Percentiles rank a stretch among this genome's conserved stretches.
Evolutionary conservation across 805 yeast genomes (phyloP).

Genomic region (Kodamaea jinghongensis): DNA sequence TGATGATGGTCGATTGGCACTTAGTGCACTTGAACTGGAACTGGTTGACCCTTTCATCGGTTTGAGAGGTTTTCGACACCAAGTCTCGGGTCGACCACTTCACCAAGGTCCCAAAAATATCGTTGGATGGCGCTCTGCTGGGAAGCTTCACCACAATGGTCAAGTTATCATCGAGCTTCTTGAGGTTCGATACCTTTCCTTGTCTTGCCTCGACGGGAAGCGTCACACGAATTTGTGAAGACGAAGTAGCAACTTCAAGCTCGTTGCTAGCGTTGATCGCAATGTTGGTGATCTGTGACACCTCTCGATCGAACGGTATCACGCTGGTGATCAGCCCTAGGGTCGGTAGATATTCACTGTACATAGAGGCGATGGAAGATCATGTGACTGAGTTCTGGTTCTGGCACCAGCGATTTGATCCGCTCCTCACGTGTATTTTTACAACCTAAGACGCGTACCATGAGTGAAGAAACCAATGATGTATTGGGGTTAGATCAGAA

Average conservation of each 20-base stretch:
- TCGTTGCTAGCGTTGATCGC: background rate
- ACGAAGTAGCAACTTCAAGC: background rate
- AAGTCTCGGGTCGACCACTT: constrained; percentile 48
- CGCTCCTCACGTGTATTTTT: no score
- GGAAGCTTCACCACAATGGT: constrained; percentile 6
- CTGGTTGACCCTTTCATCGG: constrained; percentile 8
- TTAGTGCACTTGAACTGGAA: constrained; percentile 31
- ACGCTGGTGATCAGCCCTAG: constrained; percentile 8
- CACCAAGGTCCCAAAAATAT: constrained; percentile 11
- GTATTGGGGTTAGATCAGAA: constrained; percentile 36
- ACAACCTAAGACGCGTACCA: constrained; percentile 3
- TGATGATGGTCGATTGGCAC: constrained; percentile 29
- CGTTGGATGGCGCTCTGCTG: background rate
- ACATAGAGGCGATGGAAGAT: background rate
- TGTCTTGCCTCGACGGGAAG: constrained; percentile 4
- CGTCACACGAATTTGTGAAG: background rate
- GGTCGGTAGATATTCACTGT: constrained; percentile 9
- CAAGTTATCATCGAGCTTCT: constrained; percentile 2
- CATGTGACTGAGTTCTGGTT: no score
- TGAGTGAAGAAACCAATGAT: constrained; percentile 16
- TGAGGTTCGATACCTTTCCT: constrained; percentile 3
- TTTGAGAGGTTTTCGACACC: constrained; percentile 29
- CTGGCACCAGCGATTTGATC: no score
- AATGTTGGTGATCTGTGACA: constrained; percentile 4
- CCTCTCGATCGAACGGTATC: constrained; percentile 1